Evolutionary conservation across 1,139 yeast genomes (phyloP).

Genomic region (Saccharomycopsis phalli): DNA sequence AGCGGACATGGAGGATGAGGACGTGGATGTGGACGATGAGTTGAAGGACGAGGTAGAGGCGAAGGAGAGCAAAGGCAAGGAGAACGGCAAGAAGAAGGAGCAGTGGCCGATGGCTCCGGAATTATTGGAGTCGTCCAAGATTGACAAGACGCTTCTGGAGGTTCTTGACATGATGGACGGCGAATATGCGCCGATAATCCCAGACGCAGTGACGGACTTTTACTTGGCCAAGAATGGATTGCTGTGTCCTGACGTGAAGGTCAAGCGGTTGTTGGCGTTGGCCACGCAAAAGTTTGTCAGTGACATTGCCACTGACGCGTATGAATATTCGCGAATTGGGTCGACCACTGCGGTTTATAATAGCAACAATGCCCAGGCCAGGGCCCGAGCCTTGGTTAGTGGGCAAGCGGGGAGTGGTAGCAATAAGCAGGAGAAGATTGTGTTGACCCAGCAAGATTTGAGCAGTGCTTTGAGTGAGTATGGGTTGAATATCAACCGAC

Average conservation of each 20-base stretch:
- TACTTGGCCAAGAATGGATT: slow-evolving; percentile 86
- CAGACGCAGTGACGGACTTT: slow-evolving; percentile 96
- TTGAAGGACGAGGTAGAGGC: slow-evolving; percentile 17
- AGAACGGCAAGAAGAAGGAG: slow-evolving; percentile 22
- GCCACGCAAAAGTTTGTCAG: slow-evolving; percentile 94
- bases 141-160: slow-evolving; percentile 82
- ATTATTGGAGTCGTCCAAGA: slow-evolving; percentile 64
- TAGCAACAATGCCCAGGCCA: slow-evolving; percentile 75
- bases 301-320: slow-evolving; percentile 94
- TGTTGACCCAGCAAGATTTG: slow-evolving; percentile 80
- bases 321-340: slow-evolving; percentile 86
- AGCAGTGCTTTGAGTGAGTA: slow-evolving; percentile 85
- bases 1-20: slow-evolving; percentile 30
- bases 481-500: slow-evolving; percentile 83
- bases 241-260: slow-evolving; percentile 67
- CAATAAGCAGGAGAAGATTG: slow-evolving; percentile 64
- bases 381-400: slow-evolving; percentile 72
- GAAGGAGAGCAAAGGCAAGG: slow-evolving; percentile 20
- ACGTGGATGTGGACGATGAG: slow-evolving; percentile 27
- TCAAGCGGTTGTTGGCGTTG: slow-evolving; percentile 78
- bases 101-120: slow-evolving; percentile 28
- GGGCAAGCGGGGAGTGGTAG: slow-evolving; percentile 55
- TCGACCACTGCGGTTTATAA: slow-evolving; percentile 76
- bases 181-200: slow-evolving; percentile 82
- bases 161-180: slow-evolving; percentile 85